phyloP scores from a whole-genome alignment of 2,329 filamentous ascomycete species.

The Calonectria pteridis region DNA sequence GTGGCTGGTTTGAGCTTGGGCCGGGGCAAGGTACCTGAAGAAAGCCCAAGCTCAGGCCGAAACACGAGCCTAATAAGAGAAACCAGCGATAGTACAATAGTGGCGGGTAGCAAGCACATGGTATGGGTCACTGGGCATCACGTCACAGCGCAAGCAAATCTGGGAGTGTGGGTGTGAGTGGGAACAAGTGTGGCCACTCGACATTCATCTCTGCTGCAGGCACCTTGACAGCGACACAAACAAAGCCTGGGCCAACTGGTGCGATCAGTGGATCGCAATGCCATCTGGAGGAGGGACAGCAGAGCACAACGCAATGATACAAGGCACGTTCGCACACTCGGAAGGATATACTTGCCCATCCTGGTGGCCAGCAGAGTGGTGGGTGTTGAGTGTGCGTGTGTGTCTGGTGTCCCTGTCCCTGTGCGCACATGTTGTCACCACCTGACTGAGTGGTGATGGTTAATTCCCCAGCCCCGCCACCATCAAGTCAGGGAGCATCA shows the following conservation, averaged over 20 bases:
- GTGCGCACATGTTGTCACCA: constrained; percentile 23
- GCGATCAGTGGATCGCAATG: background rate
- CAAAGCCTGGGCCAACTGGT: background rate
- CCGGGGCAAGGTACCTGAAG: constrained; percentile 13
- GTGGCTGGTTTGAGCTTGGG: constrained; percentile 13
- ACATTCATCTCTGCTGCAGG: constrained; percentile 13
- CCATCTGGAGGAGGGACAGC: background rate
- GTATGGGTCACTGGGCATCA: constrained; percentile 34
- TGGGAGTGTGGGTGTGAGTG: constrained; percentile 26
- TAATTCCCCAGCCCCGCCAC: constrained; percentile 18
- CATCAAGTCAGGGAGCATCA: constrained; percentile 8
- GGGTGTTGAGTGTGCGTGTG: background rate
- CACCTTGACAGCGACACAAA: background rate
- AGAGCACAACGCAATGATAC: background rate
- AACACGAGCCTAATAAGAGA: constrained; percentile 27
- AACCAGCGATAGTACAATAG: constrained; percentile 16
- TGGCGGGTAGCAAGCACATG: constrained; percentile 27
- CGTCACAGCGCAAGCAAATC: constrained; percentile 31
- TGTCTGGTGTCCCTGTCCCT: constrained; percentile 23
- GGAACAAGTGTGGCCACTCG: constrained; percentile 43
- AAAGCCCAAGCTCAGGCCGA: constrained; percentile 27
- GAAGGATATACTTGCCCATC: background rate
- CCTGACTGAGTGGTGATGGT: constrained; percentile 24
- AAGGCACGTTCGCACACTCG: background rate
- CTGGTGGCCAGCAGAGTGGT: background rate